These are phyloP conservation scores for Ophidiomyces ophidiicola DNA, from an alignment of 2,329 filamentous ascomycete species.

Conservation along the genomic window DNA sequence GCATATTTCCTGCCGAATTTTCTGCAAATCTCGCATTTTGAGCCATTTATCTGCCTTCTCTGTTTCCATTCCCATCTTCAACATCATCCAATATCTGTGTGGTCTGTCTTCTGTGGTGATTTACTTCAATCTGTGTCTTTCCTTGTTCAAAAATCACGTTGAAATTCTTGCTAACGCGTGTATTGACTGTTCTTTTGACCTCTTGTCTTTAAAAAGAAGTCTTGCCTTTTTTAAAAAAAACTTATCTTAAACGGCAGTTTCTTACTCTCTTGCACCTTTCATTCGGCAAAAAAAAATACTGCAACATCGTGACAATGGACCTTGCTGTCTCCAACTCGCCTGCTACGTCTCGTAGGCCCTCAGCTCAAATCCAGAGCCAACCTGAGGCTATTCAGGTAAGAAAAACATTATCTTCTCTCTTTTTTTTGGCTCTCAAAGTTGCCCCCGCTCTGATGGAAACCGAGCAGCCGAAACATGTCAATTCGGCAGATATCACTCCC, in stretches of 20 bases:
- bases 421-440: no score
- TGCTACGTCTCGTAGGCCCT: constrained; percentile 19
- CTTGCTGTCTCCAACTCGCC: constrained; percentile 16
- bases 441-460: neutral
- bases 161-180: neutral
- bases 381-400: constrained; percentile 15
- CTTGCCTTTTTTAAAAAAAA: neutral
- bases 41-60: constrained; percentile 5
- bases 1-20: constrained; percentile 5
- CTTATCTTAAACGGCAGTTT: neutral
- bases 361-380: constrained; percentile 16
- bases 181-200: neutral
- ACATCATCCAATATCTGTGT: constrained; percentile 4
- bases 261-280: constrained; percentile 5
- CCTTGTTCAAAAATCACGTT: constrained; percentile 5
- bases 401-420: no score
- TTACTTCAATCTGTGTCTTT: constrained; percentile 8
- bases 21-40: constrained; percentile 6
- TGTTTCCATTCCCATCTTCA: neutral
- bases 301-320: neutral
- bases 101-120: constrained; percentile 1
- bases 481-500: constrained; percentile 19
- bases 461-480: constrained; percentile 16
- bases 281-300: no score
- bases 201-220: neutral